Evolutionary conservation across 805 yeast species (phyloP), one percentile per base, ranked within the genome.

Genomic region (Metschnikowia kunwiensis): DNA sequence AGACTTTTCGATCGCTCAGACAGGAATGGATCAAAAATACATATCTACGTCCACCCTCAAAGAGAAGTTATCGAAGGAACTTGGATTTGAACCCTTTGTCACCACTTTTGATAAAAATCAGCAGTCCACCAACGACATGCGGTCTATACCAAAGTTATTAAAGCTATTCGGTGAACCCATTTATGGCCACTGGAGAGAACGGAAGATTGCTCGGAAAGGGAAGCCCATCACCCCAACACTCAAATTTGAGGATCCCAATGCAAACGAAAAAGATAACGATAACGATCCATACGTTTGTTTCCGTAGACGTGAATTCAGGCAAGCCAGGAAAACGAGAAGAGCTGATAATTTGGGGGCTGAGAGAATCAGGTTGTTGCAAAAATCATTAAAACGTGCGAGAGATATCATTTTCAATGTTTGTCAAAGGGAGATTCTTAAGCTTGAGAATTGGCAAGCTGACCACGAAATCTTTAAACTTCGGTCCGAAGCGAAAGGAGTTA

Each of bases 271-370:
- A 54, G 97, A 89, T 53, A 67, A 68, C 39, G 97, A 89, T 53
- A 77, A 75, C 42, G 97, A 93, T 59, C 97, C 98, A 1, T 93
- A 93, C 60, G 82, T 87, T 26, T 87, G 97, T 65, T 93, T 93
- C 70, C 77, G 98, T 53, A 80, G 96, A 49, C 82, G 98, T 60
- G 97, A 89, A 55, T 82, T 87, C 47, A 78, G 98, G 47, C 97
- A 86, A 56, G 93, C 94, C 20, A 82, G 98, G 60, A 93, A 93
- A 60, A 93, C 98, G 0, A 78, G 98, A 60, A 78, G 97, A 46
- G 86, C 96, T 0, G 98, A 93, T 64, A 76, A 85, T 22, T 85
- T 87, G 50, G 87, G 93, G 49, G 82, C 88, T 10, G 97, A 89
- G 59, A 77, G 89, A 46, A 68, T 93, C 32, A 74, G 93, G 15